A percentile compares a stretch with the other conserved stretches of the same genome.
Evolutionary conservation across 139 green algal genomes (phyloP).

Genomic region (Chlamydomonas eustigma): DNA sequence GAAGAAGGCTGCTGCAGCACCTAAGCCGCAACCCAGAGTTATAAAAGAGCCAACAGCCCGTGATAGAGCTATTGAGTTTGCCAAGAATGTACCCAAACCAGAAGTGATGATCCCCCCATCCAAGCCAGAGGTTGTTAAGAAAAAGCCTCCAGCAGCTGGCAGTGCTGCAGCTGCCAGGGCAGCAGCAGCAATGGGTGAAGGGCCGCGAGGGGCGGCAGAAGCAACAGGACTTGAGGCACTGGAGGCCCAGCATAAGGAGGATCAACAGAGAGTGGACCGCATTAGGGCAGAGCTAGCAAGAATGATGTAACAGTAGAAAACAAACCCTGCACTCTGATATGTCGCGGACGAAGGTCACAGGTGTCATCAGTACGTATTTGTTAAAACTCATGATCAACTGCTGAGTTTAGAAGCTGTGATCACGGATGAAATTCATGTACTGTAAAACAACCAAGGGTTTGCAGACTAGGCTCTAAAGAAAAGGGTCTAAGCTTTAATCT

Average conservation of each 20-base stretch:
- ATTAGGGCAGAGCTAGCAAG: slow-evolving; percentile 51
- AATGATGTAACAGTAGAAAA: neutral
- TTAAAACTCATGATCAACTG: neutral
- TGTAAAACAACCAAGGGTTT: neutral
- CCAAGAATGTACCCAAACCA: slow-evolving; percentile 44
- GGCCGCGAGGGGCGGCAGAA: neutral
- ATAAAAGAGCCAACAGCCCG: slow-evolving; percentile 21
- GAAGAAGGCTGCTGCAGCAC: neutral
- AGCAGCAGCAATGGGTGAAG: neutral
- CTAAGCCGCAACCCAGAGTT: neutral
- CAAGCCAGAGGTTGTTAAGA: slow-evolving; percentile 4
- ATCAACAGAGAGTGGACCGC: slow-evolving; percentile 45
- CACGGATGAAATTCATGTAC: neutral
- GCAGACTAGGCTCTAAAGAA: slow-evolving; percentile 1
- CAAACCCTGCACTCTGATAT: neutral
- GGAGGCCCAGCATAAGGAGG: slow-evolving; percentile 45
- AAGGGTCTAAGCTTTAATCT: too few species aligned
- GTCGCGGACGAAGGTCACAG: neutral
- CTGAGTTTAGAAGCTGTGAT: neutral
- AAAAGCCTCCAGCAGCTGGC: neutral
- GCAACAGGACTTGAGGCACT: slow-evolving; percentile 32
- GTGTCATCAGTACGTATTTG: neutral
- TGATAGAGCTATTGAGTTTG: slow-evolving; percentile 39
- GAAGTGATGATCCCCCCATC: slow-evolving; percentile 8
- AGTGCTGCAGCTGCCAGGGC: neutral